A percentile compares a stretch with the other conserved stretches of the same genome.
Evolutionary conservation across 2,329 filamentous ascomycete genomes (phyloP).

Genomic region (Cladosporium sp.): DNA sequence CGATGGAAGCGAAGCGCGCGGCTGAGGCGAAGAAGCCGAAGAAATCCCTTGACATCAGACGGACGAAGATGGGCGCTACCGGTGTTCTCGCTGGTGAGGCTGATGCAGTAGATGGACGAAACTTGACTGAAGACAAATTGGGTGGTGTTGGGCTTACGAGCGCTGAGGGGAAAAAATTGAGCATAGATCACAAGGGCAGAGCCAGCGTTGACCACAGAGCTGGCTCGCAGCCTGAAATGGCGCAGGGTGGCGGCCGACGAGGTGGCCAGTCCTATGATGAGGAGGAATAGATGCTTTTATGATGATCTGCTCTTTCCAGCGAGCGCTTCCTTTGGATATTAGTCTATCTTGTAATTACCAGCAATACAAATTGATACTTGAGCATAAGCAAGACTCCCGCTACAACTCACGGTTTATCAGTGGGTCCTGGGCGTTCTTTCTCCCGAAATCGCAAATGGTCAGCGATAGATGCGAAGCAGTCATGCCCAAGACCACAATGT

Average conservation of each 20-base stretch:
- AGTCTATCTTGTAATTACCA: neutral
- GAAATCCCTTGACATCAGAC: neutral
- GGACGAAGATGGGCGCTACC: neutral
- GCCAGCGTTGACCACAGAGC: constrained; percentile 1
- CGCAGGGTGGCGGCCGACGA: neutral
- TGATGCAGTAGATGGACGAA: neutral
- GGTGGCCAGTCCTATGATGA: neutral
- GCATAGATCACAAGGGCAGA: constrained; percentile 8
- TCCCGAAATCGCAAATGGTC: too few species aligned
- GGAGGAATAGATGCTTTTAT: neutral
- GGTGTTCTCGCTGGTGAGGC: neutral
- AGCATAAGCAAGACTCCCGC: too few species aligned
- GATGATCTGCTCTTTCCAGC: neutral
- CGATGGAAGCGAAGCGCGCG: constrained; percentile 11
- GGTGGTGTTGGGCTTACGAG: neutral
- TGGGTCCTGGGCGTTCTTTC: too few species aligned
- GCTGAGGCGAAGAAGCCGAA: constrained; percentile 6
- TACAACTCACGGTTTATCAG: too few species aligned
- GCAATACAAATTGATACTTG: neutral
- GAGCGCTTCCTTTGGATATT: neutral
- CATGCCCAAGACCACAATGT: too few species aligned
- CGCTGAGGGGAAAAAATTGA: neutral
- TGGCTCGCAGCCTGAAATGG: neutral
- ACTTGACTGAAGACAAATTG: neutral
- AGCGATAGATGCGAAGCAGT: too few species aligned